Percentiles rank a stretch among this genome's conserved stretches.
Conservation (phyloP, 2,329 filamentous ascomycete species). For the Exophiala xenobiotica region DNA sequence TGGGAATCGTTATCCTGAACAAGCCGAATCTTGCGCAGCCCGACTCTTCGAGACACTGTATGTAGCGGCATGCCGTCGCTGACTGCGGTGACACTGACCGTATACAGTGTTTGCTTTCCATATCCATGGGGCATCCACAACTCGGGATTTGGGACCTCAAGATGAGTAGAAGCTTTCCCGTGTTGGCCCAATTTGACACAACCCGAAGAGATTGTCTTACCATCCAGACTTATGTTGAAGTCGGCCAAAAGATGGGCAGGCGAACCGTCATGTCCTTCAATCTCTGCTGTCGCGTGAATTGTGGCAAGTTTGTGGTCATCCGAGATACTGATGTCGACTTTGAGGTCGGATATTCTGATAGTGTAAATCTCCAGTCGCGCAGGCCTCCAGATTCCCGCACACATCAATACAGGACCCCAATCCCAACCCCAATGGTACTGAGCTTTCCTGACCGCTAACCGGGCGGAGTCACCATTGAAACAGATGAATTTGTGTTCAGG, state of each 20-base stretch:
- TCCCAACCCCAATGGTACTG: constrained; percentile 74
- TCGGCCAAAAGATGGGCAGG: constrained; percentile 27
- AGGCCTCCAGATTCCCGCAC: constrained; percentile 65
- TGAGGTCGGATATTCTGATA: constrained; percentile 60
- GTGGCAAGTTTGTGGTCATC: constrained; percentile 43
- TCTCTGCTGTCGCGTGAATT: constrained; percentile 40
- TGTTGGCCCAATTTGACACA: constrained; percentile 43
- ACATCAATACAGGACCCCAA: constrained; percentile 65
- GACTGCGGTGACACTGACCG: constrained; percentile 47
- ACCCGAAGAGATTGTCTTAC: constrained; percentile 41
- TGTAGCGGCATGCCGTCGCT: constrained; percentile 45
- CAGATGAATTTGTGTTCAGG: constrained; percentile 48
- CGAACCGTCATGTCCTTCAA: constrained; percentile 34
- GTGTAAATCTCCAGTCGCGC: constrained; percentile 65
- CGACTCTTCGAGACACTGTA: constrained; percentile 49
- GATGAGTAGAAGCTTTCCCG: constrained; percentile 34
- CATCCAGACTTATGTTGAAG: constrained; percentile 38
- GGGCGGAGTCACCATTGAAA: constrained; percentile 47
- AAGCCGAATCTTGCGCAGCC: constrained; percentile 53
- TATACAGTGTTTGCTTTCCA: constrained; percentile 58
- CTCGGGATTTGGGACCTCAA: constrained; percentile 48
- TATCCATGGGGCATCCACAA: constrained; percentile 63
- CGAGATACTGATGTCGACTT: constrained; percentile 42
- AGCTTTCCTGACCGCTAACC: constrained; percentile 60
- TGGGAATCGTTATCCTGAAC: constrained; percentile 47